Conservation (phyloP, 2,329 filamentous ascomycete species). For the Monilinia vaccinii-corymbosi region DNA sequence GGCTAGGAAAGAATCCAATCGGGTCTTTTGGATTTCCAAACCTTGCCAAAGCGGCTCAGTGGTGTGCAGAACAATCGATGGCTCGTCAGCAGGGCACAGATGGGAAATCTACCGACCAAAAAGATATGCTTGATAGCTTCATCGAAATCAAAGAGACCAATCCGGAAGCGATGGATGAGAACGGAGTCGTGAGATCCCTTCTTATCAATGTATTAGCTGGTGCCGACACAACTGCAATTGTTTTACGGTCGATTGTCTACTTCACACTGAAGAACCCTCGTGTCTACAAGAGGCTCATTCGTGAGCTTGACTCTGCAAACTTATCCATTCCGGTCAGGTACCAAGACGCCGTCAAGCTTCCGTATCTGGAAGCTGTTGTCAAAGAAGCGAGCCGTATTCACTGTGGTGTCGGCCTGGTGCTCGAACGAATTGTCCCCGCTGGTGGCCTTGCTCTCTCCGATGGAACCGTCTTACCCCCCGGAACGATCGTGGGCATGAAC, state of each 20-base stretch:
- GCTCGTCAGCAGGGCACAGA: not conserved
- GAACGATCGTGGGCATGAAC: constrained; percentile 30
- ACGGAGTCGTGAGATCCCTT: constrained; percentile 32
- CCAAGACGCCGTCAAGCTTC: not conserved
- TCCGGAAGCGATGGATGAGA: not conserved
- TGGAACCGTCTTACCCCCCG: constrained; percentile 25
- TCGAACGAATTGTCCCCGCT: constrained; percentile 36
- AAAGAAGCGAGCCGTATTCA: constrained; percentile 39
- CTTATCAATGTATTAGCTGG: constrained; percentile 19
- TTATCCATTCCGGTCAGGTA: not conserved
- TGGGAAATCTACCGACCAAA: constrained; percentile 37
- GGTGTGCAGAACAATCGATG: constrained; percentile 13
- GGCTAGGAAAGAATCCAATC: constrained; percentile 18
- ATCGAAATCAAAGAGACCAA: not conserved
- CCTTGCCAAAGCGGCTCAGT: constrained; percentile 11
- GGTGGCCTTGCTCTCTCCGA: constrained; percentile 17
- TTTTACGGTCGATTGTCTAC: constrained; percentile 36
- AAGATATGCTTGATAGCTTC: constrained; percentile 12
- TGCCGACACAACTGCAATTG: constrained; percentile 38
- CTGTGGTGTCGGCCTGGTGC: constrained; percentile 33
- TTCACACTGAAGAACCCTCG: constrained; percentile 33
- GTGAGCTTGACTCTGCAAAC: not conserved
- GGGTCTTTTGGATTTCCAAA: constrained; percentile 14
- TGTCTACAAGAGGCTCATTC: not conserved
- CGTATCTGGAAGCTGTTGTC: constrained; percentile 33